Conservation (phyloP, 2,329 filamentous ascomycete species). For the Pseudogymnoascus sp. region DNA sequence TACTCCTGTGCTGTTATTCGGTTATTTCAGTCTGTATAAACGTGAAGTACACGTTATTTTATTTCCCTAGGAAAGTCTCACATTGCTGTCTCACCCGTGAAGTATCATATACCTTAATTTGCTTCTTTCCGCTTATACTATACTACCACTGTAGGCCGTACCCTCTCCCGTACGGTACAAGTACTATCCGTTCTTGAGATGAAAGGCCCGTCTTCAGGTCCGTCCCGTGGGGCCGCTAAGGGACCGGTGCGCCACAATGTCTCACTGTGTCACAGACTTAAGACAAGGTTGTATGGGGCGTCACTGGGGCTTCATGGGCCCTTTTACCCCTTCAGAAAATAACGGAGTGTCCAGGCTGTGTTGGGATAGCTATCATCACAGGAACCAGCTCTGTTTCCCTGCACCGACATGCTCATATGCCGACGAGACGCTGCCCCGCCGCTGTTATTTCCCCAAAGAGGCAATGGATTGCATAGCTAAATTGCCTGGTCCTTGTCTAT, state of each 20-base stretch:
- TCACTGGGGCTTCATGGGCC: neutral
- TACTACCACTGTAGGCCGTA: neutral
- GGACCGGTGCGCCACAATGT: neutral
- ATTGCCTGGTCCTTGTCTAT: neutral
- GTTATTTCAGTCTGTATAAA: neutral
- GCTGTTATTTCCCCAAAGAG: neutral
- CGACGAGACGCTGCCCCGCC: neutral
- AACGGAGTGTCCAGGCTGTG: neutral
- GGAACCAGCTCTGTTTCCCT: neutral
- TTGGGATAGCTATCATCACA: neutral
- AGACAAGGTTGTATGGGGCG: neutral
- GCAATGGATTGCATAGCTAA: neutral
- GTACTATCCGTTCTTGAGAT: neutral
- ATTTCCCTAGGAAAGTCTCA: neutral
- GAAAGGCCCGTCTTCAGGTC: neutral
- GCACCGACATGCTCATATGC: neutral
- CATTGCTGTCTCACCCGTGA: neutral
- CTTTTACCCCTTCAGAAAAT: neutral
- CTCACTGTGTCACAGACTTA: constrained; percentile 1
- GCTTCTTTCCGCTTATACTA: neutral
- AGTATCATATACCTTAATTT: neutral
- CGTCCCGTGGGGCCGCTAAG: neutral
- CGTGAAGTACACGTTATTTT: neutral
- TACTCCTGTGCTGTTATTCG: neutral
- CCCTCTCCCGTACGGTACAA: neutral